These are phyloP conservation scores for Barnettozyma vustinii DNA, from an alignment of 805 yeast genomes.

Conservation along the genomic window DNA sequence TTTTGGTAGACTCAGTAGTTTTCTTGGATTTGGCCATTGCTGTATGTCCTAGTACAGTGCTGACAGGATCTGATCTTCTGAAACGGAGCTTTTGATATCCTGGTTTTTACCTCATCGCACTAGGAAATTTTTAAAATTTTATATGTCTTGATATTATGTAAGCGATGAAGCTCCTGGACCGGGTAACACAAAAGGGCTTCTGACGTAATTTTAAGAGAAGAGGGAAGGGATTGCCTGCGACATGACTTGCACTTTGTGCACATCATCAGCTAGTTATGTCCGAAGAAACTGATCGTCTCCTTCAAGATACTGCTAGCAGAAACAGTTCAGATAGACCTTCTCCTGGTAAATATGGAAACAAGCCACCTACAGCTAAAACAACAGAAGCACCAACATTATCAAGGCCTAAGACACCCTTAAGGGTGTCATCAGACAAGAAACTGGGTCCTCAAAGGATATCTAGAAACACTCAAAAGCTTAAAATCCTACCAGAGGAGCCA, in stretches of 20 bases:
- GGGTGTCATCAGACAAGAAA: conserved; percentile 27
- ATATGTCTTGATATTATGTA: not conserved
- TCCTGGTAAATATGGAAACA: not conserved
- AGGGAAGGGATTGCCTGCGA: not conserved
- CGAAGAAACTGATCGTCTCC: not conserved
- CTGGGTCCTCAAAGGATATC: conserved; percentile 72
- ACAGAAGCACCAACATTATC: not conserved
- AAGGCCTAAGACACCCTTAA: conserved; percentile 1
- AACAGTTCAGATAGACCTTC: not conserved
- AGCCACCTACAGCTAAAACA: not conserved
- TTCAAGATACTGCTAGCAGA: not conserved
- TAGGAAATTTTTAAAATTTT: not conserved
- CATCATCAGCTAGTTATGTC: not conserved
- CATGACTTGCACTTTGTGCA: not conserved
- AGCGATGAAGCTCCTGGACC: conserved; percentile 4
- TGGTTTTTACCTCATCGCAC: not conserved
- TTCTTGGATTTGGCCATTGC: conserved; percentile 26
- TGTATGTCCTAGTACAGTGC: not conserved
- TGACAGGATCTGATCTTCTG: not conserved
- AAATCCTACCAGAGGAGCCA: conserved; percentile 61
- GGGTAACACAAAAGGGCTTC: not conserved
- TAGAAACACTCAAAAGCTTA: conserved; percentile 67
- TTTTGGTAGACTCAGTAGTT: conserved; percentile 50
- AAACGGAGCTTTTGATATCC: not conserved
- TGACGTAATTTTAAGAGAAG: not conserved